Percentiles rank a stretch among this genome's conserved stretches.
Conservation (phyloP, 2,329 filamentous ascomycete genomes). For the Pseudocercospora macadamiae region DNA sequence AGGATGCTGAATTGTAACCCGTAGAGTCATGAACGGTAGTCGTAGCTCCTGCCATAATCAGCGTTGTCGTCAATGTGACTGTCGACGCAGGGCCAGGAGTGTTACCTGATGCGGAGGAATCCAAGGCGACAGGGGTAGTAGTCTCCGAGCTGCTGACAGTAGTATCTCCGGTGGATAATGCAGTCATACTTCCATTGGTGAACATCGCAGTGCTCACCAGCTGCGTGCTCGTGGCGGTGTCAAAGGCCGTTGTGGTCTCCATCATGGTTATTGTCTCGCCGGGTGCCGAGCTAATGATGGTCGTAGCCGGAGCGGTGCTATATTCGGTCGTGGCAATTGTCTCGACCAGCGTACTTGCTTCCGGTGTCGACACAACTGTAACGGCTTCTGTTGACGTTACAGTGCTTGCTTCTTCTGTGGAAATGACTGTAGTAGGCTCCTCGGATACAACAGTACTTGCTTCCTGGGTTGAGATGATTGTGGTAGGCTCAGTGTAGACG, state of each 20-base stretch:
- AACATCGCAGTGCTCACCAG: no score
- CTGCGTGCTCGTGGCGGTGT: no score
- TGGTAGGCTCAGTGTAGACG: neutral
- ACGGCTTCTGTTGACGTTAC: neutral
- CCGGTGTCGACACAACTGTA: neutral
- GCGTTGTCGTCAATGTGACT: neutral
- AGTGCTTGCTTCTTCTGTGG: neutral
- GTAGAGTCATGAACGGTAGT: neutral
- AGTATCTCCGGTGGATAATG: no score
- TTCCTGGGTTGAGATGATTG: no score
- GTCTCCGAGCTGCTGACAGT: neutral
- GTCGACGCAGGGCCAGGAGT: neutral
- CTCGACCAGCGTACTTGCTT: no score
- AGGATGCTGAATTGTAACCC: no score
- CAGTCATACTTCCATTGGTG: no score
- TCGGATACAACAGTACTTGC: no score
- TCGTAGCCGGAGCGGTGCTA: neutral
- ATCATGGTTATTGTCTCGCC: neutral
- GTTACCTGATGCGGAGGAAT: neutral
- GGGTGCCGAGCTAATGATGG: neutral
- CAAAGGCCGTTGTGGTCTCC: neutral
- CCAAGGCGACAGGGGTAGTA: neutral
- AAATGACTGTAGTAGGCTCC: neutral
- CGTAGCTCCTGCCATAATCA: neutral
- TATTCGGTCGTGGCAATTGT: neutral